phyloP scores from a whole-genome alignment of 1,284 basidiomycete genomes.

The Naganishia sp. region DNA sequence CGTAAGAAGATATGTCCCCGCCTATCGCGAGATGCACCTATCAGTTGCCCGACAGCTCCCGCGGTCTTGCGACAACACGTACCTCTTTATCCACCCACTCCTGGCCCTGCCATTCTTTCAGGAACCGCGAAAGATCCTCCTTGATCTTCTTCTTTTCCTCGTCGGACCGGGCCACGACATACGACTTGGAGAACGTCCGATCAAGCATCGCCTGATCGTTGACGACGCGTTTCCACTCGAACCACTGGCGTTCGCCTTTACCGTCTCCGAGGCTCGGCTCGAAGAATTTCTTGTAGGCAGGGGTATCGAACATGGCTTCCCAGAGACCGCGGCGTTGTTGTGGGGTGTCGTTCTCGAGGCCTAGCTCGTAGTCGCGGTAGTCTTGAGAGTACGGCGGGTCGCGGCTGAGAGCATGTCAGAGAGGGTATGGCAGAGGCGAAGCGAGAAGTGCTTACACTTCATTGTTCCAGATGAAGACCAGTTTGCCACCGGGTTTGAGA shows the following conservation, averaged over 20 bases:
- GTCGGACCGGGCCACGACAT: conserved; percentile 42
- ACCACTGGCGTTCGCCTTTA: conserved; percentile 22
- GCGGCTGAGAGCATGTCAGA: conserved; percentile 14
- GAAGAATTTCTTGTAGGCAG: conserved; percentile 25
- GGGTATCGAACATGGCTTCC: conserved; percentile 29
- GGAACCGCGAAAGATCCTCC: conserved; percentile 38
- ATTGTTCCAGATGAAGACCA: conserved; percentile 54
- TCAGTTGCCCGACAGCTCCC: not conserved
- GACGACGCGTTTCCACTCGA: conserved; percentile 31
- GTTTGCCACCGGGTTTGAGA: conserved; percentile 47
- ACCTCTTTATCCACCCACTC: conserved; percentile 39
- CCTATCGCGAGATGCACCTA: not conserved
- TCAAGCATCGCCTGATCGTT: conserved; percentile 37
- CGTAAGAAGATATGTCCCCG: conserved; percentile 17
- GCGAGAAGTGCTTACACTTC: conserved; percentile 35
- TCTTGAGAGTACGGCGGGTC: conserved; percentile 35
- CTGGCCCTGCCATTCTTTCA: conserved; percentile 37
- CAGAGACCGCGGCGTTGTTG: conserved; percentile 46
- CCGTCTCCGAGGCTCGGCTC: conserved; percentile 9
- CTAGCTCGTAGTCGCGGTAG: conserved; percentile 42
- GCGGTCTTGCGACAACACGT: not conserved
- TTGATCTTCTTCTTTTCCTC: conserved; percentile 41
- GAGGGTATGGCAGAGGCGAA: not conserved
- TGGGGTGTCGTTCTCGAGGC: conserved; percentile 44
- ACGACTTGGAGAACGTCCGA: conserved; percentile 49